Percentiles rank a stretch among this genome's conserved stretches.
Conservation (phyloP, 1,139 yeast species). For the Starmera stellimalicola region DNA sequence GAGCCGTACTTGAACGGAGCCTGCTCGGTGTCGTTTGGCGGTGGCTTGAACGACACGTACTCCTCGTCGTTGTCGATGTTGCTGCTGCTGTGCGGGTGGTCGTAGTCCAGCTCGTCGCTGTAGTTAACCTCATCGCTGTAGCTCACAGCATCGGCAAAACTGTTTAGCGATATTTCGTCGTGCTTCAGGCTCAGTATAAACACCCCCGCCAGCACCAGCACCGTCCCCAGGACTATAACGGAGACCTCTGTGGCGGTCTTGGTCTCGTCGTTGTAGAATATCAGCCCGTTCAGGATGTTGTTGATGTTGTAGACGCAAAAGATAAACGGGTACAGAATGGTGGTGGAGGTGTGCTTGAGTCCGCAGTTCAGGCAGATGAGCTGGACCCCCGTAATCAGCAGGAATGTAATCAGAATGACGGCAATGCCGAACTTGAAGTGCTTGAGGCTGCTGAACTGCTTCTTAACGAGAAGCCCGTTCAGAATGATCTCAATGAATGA, state of each 20-base stretch:
- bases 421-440: no score
- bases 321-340: slow-evolving; percentile 74
- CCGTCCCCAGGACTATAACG: slow-evolving; percentile 42
- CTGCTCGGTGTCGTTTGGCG: slow-evolving; percentile 15
- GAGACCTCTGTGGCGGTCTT: slow-evolving; percentile 27
- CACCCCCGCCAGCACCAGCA: slow-evolving; percentile 43
- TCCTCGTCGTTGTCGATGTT: slow-evolving; percentile 16
- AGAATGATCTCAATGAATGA: slow-evolving; percentile 64
- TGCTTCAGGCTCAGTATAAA: slow-evolving; percentile 31
- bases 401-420: slow-evolving; percentile 46
- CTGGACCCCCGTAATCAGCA: slow-evolving; percentile 66
- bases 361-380: slow-evolving; percentile 70
- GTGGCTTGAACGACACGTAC: slow-evolving; percentile 30
- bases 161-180: no score
- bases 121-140: no score
- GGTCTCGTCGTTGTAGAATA: slow-evolving; percentile 47
- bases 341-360: slow-evolving; percentile 61
- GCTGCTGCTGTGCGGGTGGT: no score
- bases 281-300: slow-evolving; percentile 65
- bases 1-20: slow-evolving; percentile 10
- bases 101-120: no score
- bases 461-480: slow-evolving; percentile 32
- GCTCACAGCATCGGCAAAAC: no score
- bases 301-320: slow-evolving; percentile 75
- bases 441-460: no score